Evolutionary conservation across 495 filamentous ascomycete genomes (phyloP).

Genomic region (Penicillium crystallinum): DNA sequence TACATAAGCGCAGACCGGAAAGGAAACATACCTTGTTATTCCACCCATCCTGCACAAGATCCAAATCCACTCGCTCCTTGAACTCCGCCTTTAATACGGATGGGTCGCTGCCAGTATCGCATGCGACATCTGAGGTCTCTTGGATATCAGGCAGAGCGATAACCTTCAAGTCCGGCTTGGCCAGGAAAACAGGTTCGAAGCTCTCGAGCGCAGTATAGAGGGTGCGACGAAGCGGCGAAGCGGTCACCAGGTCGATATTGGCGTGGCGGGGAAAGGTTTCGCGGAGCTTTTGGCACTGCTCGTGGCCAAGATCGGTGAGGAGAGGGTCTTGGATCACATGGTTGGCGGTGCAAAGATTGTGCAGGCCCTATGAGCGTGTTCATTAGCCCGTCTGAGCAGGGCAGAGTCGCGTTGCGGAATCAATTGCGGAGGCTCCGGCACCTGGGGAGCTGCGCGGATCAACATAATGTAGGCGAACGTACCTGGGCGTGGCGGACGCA

Average conservation of each 20-base stretch:
- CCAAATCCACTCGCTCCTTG: conserved; percentile 57
- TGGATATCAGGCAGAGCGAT: conserved; percentile 75
- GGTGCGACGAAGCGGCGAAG: conserved; percentile 80
- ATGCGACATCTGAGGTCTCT: conserved; percentile 70
- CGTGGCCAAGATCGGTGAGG: conserved; percentile 69
- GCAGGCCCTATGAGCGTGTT: conserved; percentile 57
- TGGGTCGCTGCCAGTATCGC: conserved; percentile 67
- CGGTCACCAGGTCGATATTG: conserved; percentile 64
- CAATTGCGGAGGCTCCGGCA: neutral
- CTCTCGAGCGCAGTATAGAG: conserved; percentile 71
- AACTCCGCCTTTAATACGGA: conserved; percentile 59
- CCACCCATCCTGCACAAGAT: conserved; percentile 59
- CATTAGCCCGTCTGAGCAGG: conserved; percentile 2
- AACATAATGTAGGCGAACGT: conserved; percentile 5
- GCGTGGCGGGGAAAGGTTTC: conserved; percentile 58
- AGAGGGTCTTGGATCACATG: conserved; percentile 70
- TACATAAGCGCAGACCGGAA: too few relatives aligned
- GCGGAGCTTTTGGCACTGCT: conserved; percentile 65
- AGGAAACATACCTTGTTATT: conserved; percentile 55
- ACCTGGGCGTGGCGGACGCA: conserved; percentile 53
- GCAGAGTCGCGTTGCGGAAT: neutral
- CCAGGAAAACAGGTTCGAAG: conserved; percentile 53
- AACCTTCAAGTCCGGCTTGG: conserved; percentile 47
- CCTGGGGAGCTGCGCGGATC: neutral
- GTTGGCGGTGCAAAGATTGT: conserved; percentile 73